Evolutionary conservation across 192 early-diverging fungal species (phyloP).

Genomic region (Coemansia sp.): DNA sequence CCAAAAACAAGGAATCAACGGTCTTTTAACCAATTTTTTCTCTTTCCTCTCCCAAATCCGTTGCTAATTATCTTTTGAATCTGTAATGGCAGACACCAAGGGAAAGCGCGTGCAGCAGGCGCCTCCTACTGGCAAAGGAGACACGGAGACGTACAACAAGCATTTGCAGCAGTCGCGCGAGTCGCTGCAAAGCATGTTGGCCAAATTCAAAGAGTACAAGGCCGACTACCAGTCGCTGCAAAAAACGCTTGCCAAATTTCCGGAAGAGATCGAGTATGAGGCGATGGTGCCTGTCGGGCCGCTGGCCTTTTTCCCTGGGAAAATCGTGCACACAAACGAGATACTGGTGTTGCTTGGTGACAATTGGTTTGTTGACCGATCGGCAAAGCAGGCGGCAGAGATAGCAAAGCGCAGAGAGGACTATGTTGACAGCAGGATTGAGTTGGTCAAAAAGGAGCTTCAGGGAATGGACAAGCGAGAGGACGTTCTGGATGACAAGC

Average conservation of each 20-base stretch:
- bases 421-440: constrained; percentile 33
- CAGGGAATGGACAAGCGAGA: constrained; percentile 8
- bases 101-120: neutral
- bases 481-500: neutral
- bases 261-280: constrained; percentile 30
- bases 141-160: constrained; percentile 15
- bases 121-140: neutral
- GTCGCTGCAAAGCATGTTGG: constrained; percentile 14
- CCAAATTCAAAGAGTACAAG: constrained; percentile 34
- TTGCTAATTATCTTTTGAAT: neutral
- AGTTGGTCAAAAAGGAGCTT: constrained; percentile 12
- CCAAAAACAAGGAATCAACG: no score
- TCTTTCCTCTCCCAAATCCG: no score
- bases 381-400: constrained; percentile 67
- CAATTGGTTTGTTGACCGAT: constrained; percentile 88
- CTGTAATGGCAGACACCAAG: neutral
- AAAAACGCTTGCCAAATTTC: constrained; percentile 22
- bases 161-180: constrained; percentile 9
- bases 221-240: constrained; percentile 42
- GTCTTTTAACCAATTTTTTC: no score
- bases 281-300: constrained; percentile 76
- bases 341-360: constrained; percentile 85
- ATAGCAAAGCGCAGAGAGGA: constrained; percentile 68
- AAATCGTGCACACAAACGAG: constrained; percentile 91
- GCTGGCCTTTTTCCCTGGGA: constrained; percentile 86